Evolutionary conservation across 1,284 basidiomycete species (phyloP).

Genomic region (Trichosporon sp.): DNA sequence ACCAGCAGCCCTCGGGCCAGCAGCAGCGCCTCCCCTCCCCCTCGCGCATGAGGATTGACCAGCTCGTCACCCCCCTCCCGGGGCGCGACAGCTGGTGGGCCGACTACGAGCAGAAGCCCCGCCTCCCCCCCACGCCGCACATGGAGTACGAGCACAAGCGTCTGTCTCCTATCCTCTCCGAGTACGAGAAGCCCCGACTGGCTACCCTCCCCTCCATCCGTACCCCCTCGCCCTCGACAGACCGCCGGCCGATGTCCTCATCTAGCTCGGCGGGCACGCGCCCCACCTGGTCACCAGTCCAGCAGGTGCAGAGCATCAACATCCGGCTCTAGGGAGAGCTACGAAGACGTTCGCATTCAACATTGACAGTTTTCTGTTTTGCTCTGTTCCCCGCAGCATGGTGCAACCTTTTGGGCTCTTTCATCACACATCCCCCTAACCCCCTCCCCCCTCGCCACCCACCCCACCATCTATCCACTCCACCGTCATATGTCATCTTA

Average conservation of each 20-base stretch:
- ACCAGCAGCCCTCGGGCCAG: neutral
- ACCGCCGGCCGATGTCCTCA: constrained; percentile 12
- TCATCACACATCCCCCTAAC: neutral
- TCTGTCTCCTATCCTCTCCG: constrained; percentile 2
- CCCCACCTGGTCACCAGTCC: constrained; percentile 1
- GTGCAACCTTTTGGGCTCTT: neutral
- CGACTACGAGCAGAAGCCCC: constrained; percentile 14
- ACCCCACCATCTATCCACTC: neutral
- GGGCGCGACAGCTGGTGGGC: neutral
- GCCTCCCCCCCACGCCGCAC: neutral
- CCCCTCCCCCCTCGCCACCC: neutral
- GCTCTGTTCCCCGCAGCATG: neutral
- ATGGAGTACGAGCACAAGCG: neutral
- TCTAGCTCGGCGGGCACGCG: constrained; percentile 9
- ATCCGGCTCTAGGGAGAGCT: neutral
- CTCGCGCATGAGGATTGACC: constrained; percentile 19
- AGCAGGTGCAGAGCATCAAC: constrained; percentile 4
- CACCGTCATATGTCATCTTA: neutral
- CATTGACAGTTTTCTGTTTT: neutral
- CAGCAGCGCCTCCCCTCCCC: constrained; percentile 15
- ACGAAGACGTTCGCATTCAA: neutral
- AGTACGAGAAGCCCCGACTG: neutral
- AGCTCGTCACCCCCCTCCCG: constrained; percentile 17
- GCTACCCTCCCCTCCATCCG: constrained; percentile 7
- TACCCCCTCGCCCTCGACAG: neutral